Conservation (phyloP, 1,284 basidiomycete species). For the Cryptococcus amylolentus region DNA sequence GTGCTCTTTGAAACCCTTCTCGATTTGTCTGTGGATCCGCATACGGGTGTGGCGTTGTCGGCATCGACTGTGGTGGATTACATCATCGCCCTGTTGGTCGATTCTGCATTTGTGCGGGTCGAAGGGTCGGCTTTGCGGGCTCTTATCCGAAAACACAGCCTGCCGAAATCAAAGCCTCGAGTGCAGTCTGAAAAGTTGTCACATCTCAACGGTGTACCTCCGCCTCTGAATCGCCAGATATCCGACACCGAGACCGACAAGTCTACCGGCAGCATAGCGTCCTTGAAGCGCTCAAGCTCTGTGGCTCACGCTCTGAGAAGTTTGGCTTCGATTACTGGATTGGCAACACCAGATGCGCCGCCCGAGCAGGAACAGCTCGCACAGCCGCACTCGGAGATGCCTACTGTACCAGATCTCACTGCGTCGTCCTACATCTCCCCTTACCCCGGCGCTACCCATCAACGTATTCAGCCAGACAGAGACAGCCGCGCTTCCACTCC, state of each 20-base stretch:
- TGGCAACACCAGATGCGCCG: slow-evolving; percentile 24
- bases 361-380: slow-evolving; percentile 12
- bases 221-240: slow-evolving; percentile 14
- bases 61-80: slow-evolving; percentile 92
- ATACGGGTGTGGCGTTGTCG: slow-evolving; percentile 84
- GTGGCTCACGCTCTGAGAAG: slow-evolving; percentile 78
- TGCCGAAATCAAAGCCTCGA: slow-evolving; percentile 9
- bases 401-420: slow-evolving; percentile 1
- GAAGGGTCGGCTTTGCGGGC: slow-evolving; percentile 61
- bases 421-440: slow-evolving; percentile 33
- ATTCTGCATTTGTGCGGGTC: slow-evolving; percentile 76
- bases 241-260: slow-evolving; percentile 6
- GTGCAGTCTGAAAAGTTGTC: slow-evolving; percentile 5
- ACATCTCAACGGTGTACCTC: slow-evolving; percentile 5
- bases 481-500: background rate
- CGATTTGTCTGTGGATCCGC: slow-evolving; percentile 88
- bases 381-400: slow-evolving; percentile 14
- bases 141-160: slow-evolving; percentile 33
- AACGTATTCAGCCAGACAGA: slow-evolving; percentile 32
- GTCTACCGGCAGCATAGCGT: slow-evolving; percentile 6
- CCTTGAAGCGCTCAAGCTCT: slow-evolving; percentile 70
- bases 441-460: slow-evolving; percentile 39
- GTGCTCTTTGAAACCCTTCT: slow-evolving; percentile 86
- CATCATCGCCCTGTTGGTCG: slow-evolving; percentile 80
- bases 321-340: slow-evolving; percentile 57